phyloP scores from a whole-genome alignment of 768 basidiomycete species.

The Butyriboletus loyo region DNA sequence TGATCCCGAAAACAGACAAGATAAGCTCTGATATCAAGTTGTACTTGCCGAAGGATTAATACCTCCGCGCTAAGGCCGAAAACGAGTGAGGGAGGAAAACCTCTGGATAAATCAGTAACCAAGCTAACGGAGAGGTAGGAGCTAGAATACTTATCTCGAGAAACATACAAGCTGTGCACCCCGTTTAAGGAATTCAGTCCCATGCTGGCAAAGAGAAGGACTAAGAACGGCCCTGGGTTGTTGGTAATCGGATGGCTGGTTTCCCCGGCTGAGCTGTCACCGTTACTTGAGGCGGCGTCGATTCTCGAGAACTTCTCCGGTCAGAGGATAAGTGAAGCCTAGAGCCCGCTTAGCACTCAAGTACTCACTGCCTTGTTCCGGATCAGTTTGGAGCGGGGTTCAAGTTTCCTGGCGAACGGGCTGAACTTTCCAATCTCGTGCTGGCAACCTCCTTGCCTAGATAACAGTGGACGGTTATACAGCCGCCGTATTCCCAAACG shows the following conservation, averaged over 20 bases:
- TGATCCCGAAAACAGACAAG: background rate
- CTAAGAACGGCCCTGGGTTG: background rate
- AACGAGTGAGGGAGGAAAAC: background rate
- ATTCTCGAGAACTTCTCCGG: background rate
- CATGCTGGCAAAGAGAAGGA: background rate
- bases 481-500: constrained; percentile 5
- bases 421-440: constrained; percentile 12
- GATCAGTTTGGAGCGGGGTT: constrained; percentile 5
- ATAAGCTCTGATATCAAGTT: background rate
- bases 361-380: constrained; percentile 1
- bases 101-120: background rate
- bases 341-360: constrained; percentile 2
- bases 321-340: background rate
- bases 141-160: background rate
- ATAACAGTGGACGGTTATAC: background rate
- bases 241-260: background rate
- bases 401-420: constrained; percentile 1
- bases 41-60: background rate
- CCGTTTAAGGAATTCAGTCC: too few species aligned
- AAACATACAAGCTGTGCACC: too few species aligned
- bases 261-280: background rate
- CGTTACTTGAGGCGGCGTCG: background rate
- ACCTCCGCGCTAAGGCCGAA: background rate
- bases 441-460: constrained; percentile 7
- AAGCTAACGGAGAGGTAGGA: background rate